Percentiles rank a stretch among this genome's conserved stretches.
Evolutionary conservation across 495 filamentous ascomycete genomes (phyloP).

Genomic region (Penicillium ucsense): DNA sequence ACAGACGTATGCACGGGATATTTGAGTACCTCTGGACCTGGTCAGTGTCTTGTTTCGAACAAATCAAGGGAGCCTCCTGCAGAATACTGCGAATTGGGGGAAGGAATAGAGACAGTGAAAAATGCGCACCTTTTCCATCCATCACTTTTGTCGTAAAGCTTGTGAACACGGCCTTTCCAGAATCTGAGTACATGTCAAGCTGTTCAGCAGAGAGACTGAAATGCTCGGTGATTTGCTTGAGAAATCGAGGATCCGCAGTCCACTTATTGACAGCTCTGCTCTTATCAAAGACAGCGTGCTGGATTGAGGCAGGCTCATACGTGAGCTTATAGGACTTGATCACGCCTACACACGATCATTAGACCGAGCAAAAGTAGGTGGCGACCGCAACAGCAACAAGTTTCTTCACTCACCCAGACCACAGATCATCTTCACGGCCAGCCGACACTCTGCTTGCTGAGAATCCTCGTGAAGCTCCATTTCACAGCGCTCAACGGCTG

Average conservation of each 20-base stretch:
- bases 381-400: not conserved
- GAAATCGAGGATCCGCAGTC: conserved; percentile 61
- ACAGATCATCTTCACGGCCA: conserved; percentile 75
- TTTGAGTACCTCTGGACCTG: conserved; percentile 65
- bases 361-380: not conserved
- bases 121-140: conserved; percentile 61
- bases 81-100: not conserved
- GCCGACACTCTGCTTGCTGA: conserved; percentile 62
- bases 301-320: conserved; percentile 71
- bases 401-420: conserved; percentile 58
- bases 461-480: conserved; percentile 68
- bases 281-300: conserved; percentile 81
- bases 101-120: not conserved
- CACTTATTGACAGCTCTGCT: conserved; percentile 62
- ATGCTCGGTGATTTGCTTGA: conserved; percentile 82
- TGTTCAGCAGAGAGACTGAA: conserved; percentile 88
- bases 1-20: conserved; percentile 91
- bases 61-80: not conserved
- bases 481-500: conserved; percentile 78
- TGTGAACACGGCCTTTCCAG: conserved; percentile 65
- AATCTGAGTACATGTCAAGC: conserved; percentile 74
- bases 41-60: not conserved
- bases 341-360: conserved; percentile 47
- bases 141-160: conserved; percentile 90
- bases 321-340: conserved; percentile 87